phyloP scores from a whole-genome alignment of 23 red algal genomes.

The Gracilaria domingensis region DNA sequence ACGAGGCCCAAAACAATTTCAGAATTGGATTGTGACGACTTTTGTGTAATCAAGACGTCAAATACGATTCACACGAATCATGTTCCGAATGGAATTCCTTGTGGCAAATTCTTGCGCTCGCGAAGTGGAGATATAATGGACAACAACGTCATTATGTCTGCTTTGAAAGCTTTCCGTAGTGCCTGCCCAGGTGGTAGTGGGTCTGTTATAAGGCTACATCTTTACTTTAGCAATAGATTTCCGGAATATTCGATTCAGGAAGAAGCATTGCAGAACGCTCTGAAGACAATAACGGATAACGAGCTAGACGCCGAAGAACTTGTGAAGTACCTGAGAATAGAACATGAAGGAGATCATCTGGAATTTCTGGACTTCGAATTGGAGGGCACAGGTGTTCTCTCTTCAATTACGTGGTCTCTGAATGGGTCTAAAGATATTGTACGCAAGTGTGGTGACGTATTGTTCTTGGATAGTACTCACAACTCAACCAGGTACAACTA shows the following conservation, averaged over 20 bases:
- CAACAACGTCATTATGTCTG: not conserved
- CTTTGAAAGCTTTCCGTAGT: not conserved
- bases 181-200: not conserved
- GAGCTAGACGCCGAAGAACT: not conserved
- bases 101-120: too few relatives aligned
- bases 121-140: not conserved
- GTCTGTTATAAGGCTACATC: not conserved
- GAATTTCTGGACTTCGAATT: not conserved
- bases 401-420: not conserved
- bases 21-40: too few relatives aligned
- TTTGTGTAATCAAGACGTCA: too few relatives aligned
- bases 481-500: slow-evolving; percentile 14
- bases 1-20: too few relatives aligned
- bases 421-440: slow-evolving; percentile 3
- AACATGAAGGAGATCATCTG: not conserved
- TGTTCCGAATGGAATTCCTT: not conserved
- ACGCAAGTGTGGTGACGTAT: not conserved
- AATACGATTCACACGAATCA: not conserved
- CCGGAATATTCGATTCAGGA: not conserved
- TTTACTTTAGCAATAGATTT: not conserved
- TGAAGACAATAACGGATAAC: not conserved
- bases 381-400: not conserved
- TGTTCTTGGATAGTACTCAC: slow-evolving; percentile 8
- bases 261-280: not conserved
- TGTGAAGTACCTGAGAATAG: not conserved